Base-by-base conservation (phyloP, 78 protist species). In the Pelomyxa schiedti region DNA sequence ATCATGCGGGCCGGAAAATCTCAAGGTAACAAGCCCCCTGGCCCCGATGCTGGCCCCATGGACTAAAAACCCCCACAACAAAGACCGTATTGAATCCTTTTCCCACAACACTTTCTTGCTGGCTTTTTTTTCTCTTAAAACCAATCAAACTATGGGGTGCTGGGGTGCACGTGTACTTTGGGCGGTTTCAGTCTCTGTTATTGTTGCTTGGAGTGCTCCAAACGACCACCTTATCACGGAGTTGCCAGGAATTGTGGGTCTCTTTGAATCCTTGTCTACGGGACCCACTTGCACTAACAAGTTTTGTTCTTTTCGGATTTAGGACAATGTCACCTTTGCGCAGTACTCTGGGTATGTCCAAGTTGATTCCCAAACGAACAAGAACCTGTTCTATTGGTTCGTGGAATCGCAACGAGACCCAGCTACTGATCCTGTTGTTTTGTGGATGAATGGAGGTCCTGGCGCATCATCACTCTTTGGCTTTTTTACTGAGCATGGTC, bases 1-100 rank as follows among this genome's bases (percentile, higher is more conserved):
- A 86, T 98, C 72, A 88, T 98, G 68, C 90, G 88, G 16, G 99
- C 99, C 16, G 99, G 99, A 42, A 89, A 83, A 38, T 79, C 80
- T 43, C 47, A 64, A 58, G 75, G 78, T 38, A 74, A 78, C 69
- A 41, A 69, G 2, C 42, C 67, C 29, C 58, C 32, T 16, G 79
- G 63, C 43, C 78, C 78, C 74, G 74, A 66, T 30, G 87, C 82
- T 37, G 81, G 76, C 30, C 76, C 64, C 32, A 53, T 37, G 64
- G 8, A 53, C 36, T 69, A 69, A 75, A 4, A 2, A 4, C 5
- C 47, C 37, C n/a, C 64, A 75, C 64, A 8, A 24, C 22, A 52
- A 24, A 52, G 24, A n/a, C n/a, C n/a, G n/a, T n/a, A n/a, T n/a
- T n/a, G n/a, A n/a, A n/a, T n/a, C n/a, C n/a, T n/a, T n/a, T n/a